Evolutionary conservation across 2,329 filamentous ascomycete genomes (phyloP).

Genomic region (Setomelanomma holmii): DNA sequence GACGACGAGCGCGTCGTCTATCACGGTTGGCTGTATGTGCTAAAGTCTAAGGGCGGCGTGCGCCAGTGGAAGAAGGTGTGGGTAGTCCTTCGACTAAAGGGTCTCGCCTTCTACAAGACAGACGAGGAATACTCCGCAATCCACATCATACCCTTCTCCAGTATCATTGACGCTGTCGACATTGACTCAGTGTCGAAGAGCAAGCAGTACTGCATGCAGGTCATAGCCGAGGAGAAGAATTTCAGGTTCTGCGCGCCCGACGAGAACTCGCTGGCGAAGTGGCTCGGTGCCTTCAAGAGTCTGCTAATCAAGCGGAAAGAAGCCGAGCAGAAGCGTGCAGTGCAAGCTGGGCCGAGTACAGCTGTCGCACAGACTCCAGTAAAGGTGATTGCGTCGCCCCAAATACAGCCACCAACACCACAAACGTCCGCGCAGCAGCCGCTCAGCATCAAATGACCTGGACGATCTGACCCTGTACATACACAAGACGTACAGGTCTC

Average conservation of each 20-base stretch:
- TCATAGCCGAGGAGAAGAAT: conserved; percentile 86
- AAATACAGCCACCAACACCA: conserved; percentile 8
- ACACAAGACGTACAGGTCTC: conserved; percentile 3
- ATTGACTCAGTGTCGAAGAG: conserved; percentile 86
- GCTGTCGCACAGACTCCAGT: conserved; percentile 18
- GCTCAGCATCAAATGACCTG: conserved; percentile 9
- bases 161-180: conserved; percentile 88
- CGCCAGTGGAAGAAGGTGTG: conserved; percentile 95
- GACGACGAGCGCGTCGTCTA: conserved; percentile 91
- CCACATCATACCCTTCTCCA: conserved; percentile 78
- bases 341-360: conserved; percentile 15
- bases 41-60: conserved; percentile 83
- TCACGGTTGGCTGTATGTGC: conserved; percentile 86
- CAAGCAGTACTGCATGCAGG: conserved; percentile 86
- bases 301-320: conserved; percentile 75
- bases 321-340: conserved; percentile 31
- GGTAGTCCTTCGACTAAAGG: conserved; percentile 86
- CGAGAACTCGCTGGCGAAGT: conserved; percentile 83
- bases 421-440: conserved; percentile 12
- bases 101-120: conserved; percentile 90
- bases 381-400: conserved; percentile 2
- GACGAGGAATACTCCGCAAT: conserved; percentile 87
- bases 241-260: conserved; percentile 66
- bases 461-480: conserved; percentile 9
- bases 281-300: conserved; percentile 91